Conservation (phyloP, 2,329 filamentous ascomycete species). For the Alternaria sp. region DNA sequence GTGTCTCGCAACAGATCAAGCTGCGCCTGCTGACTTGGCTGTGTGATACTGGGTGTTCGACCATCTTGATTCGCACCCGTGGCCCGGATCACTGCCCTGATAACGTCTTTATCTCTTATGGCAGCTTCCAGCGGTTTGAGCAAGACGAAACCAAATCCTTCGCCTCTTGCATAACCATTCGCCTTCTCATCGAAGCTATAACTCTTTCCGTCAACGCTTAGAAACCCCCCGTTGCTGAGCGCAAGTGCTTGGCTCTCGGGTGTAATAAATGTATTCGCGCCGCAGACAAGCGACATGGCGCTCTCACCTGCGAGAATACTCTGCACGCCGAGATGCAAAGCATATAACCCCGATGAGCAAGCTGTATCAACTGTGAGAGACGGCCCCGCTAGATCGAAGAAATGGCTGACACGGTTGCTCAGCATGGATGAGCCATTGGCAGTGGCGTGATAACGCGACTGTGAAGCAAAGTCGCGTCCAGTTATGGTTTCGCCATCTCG, state of each 20-base stretch:
- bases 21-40: constrained; percentile 57
- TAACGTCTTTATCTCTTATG: constrained; percentile 25
- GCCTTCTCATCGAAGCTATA: constrained; percentile 44
- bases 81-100: constrained; percentile 32
- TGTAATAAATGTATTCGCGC: constrained; percentile 13
- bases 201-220: constrained; percentile 6
- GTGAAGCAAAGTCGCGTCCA: constrained; percentile 6
- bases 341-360: constrained; percentile 30
- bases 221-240: constrained; percentile 5
- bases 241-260: constrained; percentile 14
- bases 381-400: constrained; percentile 32
- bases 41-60: constrained; percentile 12
- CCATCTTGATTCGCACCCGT: constrained; percentile 27
- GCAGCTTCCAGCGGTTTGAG: constrained; percentile 42
- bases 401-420: constrained; percentile 29
- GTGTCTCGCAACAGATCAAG: constrained; percentile 19
- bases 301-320: constrained; percentile 32
- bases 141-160: constrained; percentile 67
- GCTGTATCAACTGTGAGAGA: constrained; percentile 34
- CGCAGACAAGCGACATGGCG: constrained; percentile 20
- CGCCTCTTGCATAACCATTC: constrained; percentile 70
- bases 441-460: constrained; percentile 15
- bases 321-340: constrained; percentile 33
- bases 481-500: constrained; percentile 12
- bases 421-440: constrained; percentile 35